phyloP scores from a whole-genome alignment of 2,329 filamentous ascomycete species.

The Raffaelea albimanens region DNA sequence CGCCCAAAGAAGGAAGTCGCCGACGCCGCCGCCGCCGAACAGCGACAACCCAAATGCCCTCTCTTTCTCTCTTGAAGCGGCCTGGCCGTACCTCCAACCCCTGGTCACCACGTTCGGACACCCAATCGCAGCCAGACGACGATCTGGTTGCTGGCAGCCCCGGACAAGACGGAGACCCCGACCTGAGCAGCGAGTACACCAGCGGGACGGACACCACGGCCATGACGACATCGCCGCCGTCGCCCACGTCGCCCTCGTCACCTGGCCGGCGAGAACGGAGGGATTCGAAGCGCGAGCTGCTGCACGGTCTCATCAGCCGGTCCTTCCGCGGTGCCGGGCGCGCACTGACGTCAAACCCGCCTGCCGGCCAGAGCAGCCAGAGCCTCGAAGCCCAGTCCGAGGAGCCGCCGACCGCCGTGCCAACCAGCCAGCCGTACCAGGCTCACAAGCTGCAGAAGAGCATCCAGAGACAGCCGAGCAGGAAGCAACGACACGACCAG shows the following conservation, averaged over 20 bases:
- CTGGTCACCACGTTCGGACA: background rate
- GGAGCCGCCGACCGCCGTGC: too few species aligned
- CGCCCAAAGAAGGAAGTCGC: too few species aligned
- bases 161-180: too few species aligned
- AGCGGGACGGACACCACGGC: slow-evolving; percentile 10
- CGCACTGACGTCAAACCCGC: slow-evolving; percentile 11
- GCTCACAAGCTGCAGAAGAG: too few species aligned
- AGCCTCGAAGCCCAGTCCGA: too few species aligned
- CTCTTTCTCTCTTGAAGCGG: slow-evolving; percentile 21
- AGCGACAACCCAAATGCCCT: slow-evolving; percentile 25
- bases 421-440: too few species aligned
- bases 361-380: too few species aligned
- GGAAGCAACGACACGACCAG: too few species aligned
- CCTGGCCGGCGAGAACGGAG: slow-evolving; percentile 3
- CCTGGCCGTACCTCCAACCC: slow-evolving; percentile 14
- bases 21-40: too few species aligned
- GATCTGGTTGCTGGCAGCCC: too few species aligned
- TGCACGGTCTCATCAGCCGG: slow-evolving; percentile 19
- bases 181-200: slow-evolving; percentile 1
- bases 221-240: background rate
- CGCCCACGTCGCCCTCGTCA: background rate
- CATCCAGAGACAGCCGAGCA: background rate
- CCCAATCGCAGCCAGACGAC: background rate
- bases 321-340: slow-evolving; percentile 13
- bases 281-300: slow-evolving; percentile 18